Evolutionary conservation across 2,329 filamentous ascomycete genomes (phyloP).

Genomic region (Diaporthe sp.): DNA sequence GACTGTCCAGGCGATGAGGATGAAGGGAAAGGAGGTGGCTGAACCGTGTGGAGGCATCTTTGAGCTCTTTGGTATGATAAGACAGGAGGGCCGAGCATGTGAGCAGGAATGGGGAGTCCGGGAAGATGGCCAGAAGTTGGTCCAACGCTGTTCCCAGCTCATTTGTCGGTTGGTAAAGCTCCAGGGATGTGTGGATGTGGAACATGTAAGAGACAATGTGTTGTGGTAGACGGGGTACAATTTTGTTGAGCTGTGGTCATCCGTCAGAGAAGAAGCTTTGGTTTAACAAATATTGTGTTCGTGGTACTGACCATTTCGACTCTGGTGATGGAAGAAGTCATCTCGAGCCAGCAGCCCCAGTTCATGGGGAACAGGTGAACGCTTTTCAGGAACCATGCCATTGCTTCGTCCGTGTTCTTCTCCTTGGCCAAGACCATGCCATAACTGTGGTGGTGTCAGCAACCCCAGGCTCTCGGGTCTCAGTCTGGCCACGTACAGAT

Average conservation of each 20-base stretch:
- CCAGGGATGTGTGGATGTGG: conserved; percentile 88
- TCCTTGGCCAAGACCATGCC: conserved; percentile 90
- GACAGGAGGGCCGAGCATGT: conserved; percentile 89
- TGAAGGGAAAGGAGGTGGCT: conserved; percentile 83
- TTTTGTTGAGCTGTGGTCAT: conserved; percentile 71
- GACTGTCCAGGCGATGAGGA: conserved; percentile 81
- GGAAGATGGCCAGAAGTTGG: conserved; percentile 86
- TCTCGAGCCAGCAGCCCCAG: conserved; percentile 96
- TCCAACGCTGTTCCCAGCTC: conserved; percentile 79
- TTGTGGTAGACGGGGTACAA: conserved; percentile 79
- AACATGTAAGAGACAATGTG: conserved; percentile 96
- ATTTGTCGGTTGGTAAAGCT: conserved; percentile 87
- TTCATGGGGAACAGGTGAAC: conserved; percentile 94
- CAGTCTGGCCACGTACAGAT: conserved; percentile 58
- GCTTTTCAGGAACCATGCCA: conserved; percentile 87
- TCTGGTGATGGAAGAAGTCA: conserved; percentile 81
- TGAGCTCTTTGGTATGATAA: conserved; percentile 89
- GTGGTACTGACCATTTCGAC: conserved; percentile 78
- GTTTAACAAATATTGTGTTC: not conserved
- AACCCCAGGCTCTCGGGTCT: not conserved
- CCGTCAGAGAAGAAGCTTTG: conserved; percentile 37
- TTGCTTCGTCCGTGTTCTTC: conserved; percentile 87
- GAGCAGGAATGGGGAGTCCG: conserved; percentile 86
- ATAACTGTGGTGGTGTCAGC: conserved; percentile 62
- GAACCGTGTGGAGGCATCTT: conserved; percentile 74